Conservation (phyloP, 2,329 filamentous ascomycete genomes). For the Cadophora luteo-olivacea region DNA sequence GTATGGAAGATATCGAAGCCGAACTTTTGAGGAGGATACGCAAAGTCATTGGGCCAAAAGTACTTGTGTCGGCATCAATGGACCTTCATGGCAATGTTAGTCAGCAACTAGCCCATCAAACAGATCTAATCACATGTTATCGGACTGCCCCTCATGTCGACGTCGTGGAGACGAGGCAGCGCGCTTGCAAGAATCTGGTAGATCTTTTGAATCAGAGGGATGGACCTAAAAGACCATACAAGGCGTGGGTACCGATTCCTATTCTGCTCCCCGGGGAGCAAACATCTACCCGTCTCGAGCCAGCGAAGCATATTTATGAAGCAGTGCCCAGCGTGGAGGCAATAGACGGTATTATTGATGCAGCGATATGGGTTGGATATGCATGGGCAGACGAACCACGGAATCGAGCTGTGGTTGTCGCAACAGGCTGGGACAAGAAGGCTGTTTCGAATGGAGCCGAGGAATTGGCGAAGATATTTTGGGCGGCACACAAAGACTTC, state of each 20-base stretch:
- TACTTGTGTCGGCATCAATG: constrained; percentile 60
- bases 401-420: constrained; percentile 56
- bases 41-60: constrained; percentile 51
- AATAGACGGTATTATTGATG: constrained; percentile 53
- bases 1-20: constrained; percentile 54
- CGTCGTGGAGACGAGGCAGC: constrained; percentile 55
- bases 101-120: constrained; percentile 53
- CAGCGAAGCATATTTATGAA: constrained; percentile 57
- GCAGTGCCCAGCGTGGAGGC: constrained; percentile 53
- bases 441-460: constrained; percentile 51
- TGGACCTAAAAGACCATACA: constrained; percentile 49
- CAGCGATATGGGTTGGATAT: constrained; percentile 62
- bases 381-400: constrained; percentile 62
- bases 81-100: constrained; percentile 63
- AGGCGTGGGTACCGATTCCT: constrained; percentile 59
- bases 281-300: constrained; percentile 60
- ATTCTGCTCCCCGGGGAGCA: constrained; percentile 60
- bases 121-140: constrained; percentile 60
- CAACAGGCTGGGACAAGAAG: constrained; percentile 56
- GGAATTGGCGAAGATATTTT: constrained; percentile 54
- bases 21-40: constrained; percentile 55
- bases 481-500: constrained; percentile 54
- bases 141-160: constrained; percentile 56
- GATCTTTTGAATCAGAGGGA: constrained; percentile 45
- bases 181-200: constrained; percentile 57